A percentile compares a stretch with the other conserved stretches of the same genome.
phyloP scores from a whole-genome alignment of 2,329 filamentous ascomycete species.

The Fusarium sp. region DNA sequence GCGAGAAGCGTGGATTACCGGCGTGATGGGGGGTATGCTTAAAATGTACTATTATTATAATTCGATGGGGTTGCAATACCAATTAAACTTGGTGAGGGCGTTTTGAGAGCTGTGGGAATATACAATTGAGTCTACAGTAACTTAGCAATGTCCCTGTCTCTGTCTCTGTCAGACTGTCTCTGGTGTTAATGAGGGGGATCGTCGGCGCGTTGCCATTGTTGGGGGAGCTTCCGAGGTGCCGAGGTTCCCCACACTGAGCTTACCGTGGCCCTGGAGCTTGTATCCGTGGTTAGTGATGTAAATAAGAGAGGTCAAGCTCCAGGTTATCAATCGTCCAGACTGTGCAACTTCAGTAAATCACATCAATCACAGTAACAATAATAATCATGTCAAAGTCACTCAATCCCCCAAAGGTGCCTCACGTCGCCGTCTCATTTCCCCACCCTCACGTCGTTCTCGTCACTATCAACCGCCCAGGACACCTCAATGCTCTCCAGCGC shows the following conservation, averaged over 20 bases:
- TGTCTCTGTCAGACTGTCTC: neutral
- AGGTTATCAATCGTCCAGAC: neutral
- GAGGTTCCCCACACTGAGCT: constrained; percentile 44
- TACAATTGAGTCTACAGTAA: neutral
- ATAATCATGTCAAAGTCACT: constrained; percentile 42
- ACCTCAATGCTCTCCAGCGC: constrained; percentile 65
- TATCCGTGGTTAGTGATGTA: neutral
- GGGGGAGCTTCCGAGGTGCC: constrained; percentile 38
- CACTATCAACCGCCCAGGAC: constrained; percentile 65
- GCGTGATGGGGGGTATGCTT: constrained; percentile 53
- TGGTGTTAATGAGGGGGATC: constrained; percentile 18
- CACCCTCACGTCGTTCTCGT: constrained; percentile 63
- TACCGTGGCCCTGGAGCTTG: neutral
- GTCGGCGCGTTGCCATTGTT: constrained; percentile 15
- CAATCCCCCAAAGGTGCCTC: constrained; percentile 51
- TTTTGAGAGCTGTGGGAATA: constrained; percentile 17
- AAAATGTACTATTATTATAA: constrained; percentile 35
- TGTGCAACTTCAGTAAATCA: neutral
- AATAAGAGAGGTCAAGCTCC: constrained; percentile 13
- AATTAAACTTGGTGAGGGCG: constrained; percentile 7
- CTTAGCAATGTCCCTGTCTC: neutral
- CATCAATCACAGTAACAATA: neutral
- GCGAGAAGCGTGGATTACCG: constrained; percentile 86
- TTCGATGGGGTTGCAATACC: constrained; percentile 22
- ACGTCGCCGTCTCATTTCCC: constrained; percentile 59